phyloP scores from a whole-genome alignment of 2,329 filamentous ascomycete genomes.

The Orbilia quercus region DNA sequence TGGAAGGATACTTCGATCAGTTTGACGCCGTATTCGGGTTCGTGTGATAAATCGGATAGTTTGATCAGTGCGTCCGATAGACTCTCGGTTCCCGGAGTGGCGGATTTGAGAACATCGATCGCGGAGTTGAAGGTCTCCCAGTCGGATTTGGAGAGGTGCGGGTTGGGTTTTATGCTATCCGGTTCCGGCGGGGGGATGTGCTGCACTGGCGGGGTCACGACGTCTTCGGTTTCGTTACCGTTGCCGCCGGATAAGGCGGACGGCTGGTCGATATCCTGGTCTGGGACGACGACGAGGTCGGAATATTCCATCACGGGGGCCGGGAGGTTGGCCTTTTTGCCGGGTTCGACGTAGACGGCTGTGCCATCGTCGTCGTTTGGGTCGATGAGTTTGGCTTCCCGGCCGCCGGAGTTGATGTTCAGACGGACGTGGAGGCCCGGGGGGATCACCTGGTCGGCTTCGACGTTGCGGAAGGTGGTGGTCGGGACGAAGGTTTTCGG shows the following conservation, averaged over 20 bases:
- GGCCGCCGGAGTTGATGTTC: conserved; percentile 72
- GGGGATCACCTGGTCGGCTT: conserved; percentile 74
- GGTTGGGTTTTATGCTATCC: conserved; percentile 65
- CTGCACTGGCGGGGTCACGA: conserved; percentile 18
- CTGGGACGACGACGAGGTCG: conserved; percentile 69
- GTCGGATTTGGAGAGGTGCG: conserved; percentile 62
- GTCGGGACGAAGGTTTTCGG: conserved; percentile 73
- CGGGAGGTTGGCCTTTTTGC: conserved; percentile 27
- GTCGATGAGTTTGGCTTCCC: conserved; percentile 75
- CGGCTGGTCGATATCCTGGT: conserved; percentile 61
- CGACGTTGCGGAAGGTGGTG: conserved; percentile 73
- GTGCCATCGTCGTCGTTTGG: conserved; percentile 66
- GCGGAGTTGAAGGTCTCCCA: conserved; percentile 66
- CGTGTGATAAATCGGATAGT: conserved; percentile 74
- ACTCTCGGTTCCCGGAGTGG: conserved; percentile 58
- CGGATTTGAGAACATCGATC: conserved; percentile 67
- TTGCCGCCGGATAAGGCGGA: conserved; percentile 41
- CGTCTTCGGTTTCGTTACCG: conserved; percentile 46
- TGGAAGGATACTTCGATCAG: conserved; percentile 70
- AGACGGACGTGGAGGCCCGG: conserved; percentile 74
- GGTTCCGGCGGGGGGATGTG: conserved; percentile 61
- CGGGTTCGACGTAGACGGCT: conserved; percentile 44
- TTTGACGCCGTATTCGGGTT: conserved; percentile 76
- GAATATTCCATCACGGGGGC: conserved; percentile 61
- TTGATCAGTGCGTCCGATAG: conserved; percentile 65